These are phyloP conservation scores for Leccinum holopus DNA, from an alignment of 1,284 basidiomycete species.

Conservation along the genomic window DNA sequence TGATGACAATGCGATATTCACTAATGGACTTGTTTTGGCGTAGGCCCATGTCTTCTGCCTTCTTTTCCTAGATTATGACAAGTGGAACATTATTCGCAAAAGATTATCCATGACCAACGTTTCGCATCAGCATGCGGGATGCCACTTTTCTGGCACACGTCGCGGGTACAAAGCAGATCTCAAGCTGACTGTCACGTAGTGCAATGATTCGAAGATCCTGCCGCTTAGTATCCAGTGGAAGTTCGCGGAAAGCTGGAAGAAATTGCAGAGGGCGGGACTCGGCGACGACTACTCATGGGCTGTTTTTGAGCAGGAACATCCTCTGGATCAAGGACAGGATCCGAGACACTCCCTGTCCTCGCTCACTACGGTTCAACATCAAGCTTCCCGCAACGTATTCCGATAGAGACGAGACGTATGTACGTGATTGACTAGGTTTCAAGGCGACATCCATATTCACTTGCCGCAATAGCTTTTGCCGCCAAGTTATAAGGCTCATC, in stretches of 20 bases:
- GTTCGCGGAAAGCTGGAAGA: constrained; percentile 46
- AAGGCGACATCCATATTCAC: constrained; percentile 7
- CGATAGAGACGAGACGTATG: constrained; percentile 56
- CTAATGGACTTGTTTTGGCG: no score
- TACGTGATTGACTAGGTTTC: constrained; percentile 36
- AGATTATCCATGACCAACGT: no score
- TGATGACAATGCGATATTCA: no score
- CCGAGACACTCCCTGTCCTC: constrained; percentile 46
- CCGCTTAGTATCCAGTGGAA: no score
- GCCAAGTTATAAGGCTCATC: constrained; percentile 59
- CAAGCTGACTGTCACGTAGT: no score
- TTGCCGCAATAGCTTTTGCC: constrained; percentile 50
- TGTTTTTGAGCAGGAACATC: constrained; percentile 51
- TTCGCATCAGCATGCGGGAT: no score
- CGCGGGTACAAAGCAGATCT: no score
- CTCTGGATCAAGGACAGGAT: constrained; percentile 57
- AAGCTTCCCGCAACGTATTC: constrained; percentile 57
- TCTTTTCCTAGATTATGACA: no score
- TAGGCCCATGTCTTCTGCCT: no score
- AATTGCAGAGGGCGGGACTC: constrained; percentile 57
- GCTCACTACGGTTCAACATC: constrained; percentile 52
- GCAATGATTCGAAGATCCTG: no score
- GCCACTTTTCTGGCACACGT: no score
- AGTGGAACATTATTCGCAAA: no score
- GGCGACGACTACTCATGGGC: constrained; percentile 41